A percentile compares a stretch with the other conserved stretches of the same genome.
phyloP scores from a whole-genome alignment of 768 basidiomycete species.

The Suillus plorans region DNA sequence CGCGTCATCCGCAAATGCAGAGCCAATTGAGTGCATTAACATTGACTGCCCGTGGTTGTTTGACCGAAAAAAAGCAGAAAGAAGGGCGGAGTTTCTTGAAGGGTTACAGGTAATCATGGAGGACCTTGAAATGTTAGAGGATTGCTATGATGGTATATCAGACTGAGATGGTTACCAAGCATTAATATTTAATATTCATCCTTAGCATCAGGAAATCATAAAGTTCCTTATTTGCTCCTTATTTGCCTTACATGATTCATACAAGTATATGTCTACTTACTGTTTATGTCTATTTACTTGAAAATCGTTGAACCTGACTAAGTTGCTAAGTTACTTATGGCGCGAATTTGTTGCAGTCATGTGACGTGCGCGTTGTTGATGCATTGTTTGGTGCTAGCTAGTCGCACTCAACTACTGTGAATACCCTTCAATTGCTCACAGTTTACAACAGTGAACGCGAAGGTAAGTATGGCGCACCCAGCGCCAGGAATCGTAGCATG shows the following conservation, averaged over 20 bases:
- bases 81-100: conserved; percentile 32
- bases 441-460: neutral
- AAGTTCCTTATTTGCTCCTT: no score
- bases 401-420: conserved; percentile 4
- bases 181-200: no score
- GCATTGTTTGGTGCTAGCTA: conserved; percentile 16
- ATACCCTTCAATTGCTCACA: neutral
- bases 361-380: conserved; percentile 31
- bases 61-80: conserved; percentile 60
- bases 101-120: conserved; percentile 32
- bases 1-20: conserved; percentile 49
- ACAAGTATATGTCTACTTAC: no score
- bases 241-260: no score
- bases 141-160: neutral
- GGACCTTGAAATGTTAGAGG: conserved; percentile 17
- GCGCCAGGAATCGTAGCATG: conserved; percentile 59
- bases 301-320: no score
- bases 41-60: conserved; percentile 87
- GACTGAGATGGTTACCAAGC: neutral
- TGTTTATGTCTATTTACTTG: no score
- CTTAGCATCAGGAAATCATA: no score
- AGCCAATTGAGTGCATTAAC: conserved; percentile 74
- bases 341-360: conserved; percentile 16
- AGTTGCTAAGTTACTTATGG: no score
- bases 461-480: conserved; percentile 12